Evolutionary conservation across 2,329 filamentous ascomycete genomes (phyloP), one percentile per base, ranked within the genome.

Genomic region (Hirsutella minnesotensis): DNA sequence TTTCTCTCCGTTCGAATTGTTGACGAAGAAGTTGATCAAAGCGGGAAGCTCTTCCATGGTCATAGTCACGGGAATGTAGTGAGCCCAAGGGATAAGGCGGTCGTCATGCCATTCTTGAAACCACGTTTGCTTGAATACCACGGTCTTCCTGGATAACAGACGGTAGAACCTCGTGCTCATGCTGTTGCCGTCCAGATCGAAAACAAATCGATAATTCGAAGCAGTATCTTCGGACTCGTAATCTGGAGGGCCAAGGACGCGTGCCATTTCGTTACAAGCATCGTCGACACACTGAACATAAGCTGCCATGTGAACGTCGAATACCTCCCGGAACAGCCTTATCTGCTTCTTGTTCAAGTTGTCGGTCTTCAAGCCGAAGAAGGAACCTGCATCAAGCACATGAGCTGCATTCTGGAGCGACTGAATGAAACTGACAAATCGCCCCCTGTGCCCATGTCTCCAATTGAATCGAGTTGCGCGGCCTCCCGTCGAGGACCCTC

Each of bases 31-130:
- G 16, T 39, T 9, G 16, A 33, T 29, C 15, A 41, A 35, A 3
- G 9, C 34, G 9, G 41, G 41, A 18, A 42, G 35, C 22, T 42
- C 41, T 31, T 42, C 35, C 41, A 42, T 42, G 22, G 21, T 42
- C 41, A 29, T 27, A 21, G 19, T 38, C 8, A 42, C 22, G 16
- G 41, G 41, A 30, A 42, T 38, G 15, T 42, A 42, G 15, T 42
- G 41, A 19, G 27, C 41, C 41, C 41, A 42, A 8, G 41, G 41
- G 22, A 31, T 9, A 35, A 41, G 39, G 29, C 39, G 39, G 30
- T 35, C 39, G 18, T 35, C 39, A 35, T 41, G 39, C 39, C 39
- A 41, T 19, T 41, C 39, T 27, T 35, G 39, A 18, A 35, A 41
- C 29, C 29, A 35, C 9, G 29, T 41, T 19, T 41, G 39, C 19